Conservation (phyloP, 441 rosid species). For the Euphorbia celastroides region DNA sequence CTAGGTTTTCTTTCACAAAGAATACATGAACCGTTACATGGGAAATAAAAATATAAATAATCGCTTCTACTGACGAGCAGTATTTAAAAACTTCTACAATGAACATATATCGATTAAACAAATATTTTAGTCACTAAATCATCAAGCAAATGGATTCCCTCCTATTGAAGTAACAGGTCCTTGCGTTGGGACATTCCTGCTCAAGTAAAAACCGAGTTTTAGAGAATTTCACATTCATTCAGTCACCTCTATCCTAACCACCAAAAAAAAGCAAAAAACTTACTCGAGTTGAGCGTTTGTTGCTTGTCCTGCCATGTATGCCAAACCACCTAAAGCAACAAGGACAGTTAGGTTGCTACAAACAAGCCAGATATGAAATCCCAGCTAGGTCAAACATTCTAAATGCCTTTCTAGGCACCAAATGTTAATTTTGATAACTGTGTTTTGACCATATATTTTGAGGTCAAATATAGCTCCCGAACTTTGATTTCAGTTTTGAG, state of each 20-base stretch:
- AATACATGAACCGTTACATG: slow-evolving; percentile 12
- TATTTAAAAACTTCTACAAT: slow-evolving; percentile 15
- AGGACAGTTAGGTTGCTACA: slow-evolving; percentile 8
- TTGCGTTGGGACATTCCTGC: slow-evolving; percentile 59
- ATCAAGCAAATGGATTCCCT: slow-evolving; percentile 85
- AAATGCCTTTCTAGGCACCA: neutral
- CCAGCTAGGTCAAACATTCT: slow-evolving; percentile 8
- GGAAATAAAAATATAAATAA: neutral
- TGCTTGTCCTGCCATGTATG: slow-evolving; percentile 53
- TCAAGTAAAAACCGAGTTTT: neutral
- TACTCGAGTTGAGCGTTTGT: slow-evolving; percentile 61
- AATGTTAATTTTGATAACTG: neutral
- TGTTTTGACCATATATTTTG: neutral
- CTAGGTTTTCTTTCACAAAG: slow-evolving; percentile 20
- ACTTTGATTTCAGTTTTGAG: neutral
- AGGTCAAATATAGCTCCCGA: neutral
- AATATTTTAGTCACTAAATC: slow-evolving; percentile 11
- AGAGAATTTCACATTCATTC: neutral
- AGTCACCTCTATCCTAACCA: slow-evolving; percentile 7
- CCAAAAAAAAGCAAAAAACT: slow-evolving; percentile 25
- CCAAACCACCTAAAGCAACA: slow-evolving; percentile 60
- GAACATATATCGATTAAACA: slow-evolving; percentile 10
- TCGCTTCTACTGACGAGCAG: neutral
- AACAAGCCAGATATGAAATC: neutral
- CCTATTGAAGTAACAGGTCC: slow-evolving; percentile 69